A percentile compares a stretch with the other conserved stretches of the same genome.
Conservation (phyloP, 192 early-diverging fungal genomes). For the Dissophora globulifera region DNA sequence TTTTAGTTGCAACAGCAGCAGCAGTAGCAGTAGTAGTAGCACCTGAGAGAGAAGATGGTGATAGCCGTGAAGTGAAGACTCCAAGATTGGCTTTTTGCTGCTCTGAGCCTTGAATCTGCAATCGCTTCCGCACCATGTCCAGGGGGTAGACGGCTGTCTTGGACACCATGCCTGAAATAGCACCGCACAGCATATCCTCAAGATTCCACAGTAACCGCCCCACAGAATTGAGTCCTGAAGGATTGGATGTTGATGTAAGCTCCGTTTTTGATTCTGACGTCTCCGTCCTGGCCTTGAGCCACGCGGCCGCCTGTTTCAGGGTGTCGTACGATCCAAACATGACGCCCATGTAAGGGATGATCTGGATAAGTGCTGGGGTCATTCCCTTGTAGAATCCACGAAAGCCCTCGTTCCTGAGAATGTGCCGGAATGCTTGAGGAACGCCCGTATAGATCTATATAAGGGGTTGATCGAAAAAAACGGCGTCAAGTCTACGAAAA, state of each 20-base stretch:
- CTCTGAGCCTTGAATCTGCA: conserved; percentile 66
- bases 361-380: conserved; percentile 82
- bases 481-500: no score
- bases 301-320: conserved; percentile 60
- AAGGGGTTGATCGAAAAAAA: no score
- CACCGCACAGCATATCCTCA: conserved; percentile 84
- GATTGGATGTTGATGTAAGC: conserved; percentile 3
- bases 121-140: conserved; percentile 83
- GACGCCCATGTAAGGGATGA: conserved; percentile 96
- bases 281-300: conserved; percentile 23
- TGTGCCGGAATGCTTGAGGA: conserved; percentile 69
- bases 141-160: conserved; percentile 92
- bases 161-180: conserved; percentile 78
- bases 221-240: neutral
- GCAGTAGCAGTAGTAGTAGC: conserved; percentile 32
- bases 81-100: conserved; percentile 34
- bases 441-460: conserved; percentile 78
- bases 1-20: conserved; percentile 32
- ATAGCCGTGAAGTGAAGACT: neutral
- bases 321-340: conserved; percentile 85
- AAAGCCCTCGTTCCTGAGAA: conserved; percentile 78
- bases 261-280: neutral
- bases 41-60: neutral
- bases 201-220: conserved; percentile 26
- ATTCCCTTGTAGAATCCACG: conserved; percentile 89